phyloP scores from a whole-genome alignment of 1,284 basidiomycete species.

The Neolentinus lepideus region DNA sequence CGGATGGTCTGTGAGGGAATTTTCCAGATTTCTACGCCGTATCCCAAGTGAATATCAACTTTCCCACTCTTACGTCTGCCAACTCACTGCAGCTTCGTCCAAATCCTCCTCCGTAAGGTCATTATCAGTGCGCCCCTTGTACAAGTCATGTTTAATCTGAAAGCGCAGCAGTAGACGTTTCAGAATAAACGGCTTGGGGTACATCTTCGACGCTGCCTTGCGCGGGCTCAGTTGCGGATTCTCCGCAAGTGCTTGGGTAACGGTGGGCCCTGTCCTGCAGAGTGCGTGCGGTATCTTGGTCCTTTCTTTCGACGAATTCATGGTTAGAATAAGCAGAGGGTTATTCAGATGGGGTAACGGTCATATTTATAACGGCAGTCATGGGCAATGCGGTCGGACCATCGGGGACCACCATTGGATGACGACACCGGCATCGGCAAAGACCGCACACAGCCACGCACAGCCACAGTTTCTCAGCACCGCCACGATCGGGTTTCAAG shows the following conservation, averaged over 20 bases:
- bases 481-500: too few species aligned
- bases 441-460: too few species aligned
- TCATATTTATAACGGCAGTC: neutral
- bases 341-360: neutral
- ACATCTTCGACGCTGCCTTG: conserved; percentile 8
- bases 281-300: neutral
- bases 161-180: neutral
- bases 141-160: conserved; percentile 2
- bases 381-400: too few species aligned
- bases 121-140: conserved; percentile 3
- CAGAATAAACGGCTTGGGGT: conserved; percentile 1
- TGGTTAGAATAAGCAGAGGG: neutral
- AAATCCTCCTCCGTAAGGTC: conserved; percentile 20
- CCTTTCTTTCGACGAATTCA: neutral
- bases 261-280: neutral
- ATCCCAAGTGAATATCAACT: conserved; percentile 17
- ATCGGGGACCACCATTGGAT: too few species aligned
- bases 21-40: conserved; percentile 28
- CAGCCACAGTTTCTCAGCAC: too few species aligned
- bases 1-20: conserved; percentile 31
- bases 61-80: neutral
- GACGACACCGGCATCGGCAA: too few species aligned
- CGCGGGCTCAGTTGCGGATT: conserved; percentile 9
- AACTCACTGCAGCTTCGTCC: neutral
- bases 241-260: neutral